These are phyloP conservation scores for Chaetomium olivaceum DNA, from an alignment of 2,329 filamentous ascomycete genomes.

Conservation along the genomic window DNA sequence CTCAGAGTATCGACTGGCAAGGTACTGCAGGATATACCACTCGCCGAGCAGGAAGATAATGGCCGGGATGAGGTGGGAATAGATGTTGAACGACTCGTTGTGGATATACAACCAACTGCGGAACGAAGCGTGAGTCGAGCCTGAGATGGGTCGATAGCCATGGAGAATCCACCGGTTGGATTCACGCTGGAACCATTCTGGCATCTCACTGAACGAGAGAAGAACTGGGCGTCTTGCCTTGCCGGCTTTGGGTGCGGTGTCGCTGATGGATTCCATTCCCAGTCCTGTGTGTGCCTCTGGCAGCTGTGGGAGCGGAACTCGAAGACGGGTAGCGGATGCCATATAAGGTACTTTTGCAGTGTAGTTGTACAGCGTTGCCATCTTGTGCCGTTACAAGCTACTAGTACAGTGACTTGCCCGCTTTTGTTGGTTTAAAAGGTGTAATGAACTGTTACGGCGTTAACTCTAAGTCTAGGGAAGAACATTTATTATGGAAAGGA, in stretches of 20 bases:
- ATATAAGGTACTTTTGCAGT: no score
- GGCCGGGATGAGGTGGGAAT: background rate
- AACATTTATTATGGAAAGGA: no score
- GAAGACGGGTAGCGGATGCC: no score
- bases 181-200: background rate
- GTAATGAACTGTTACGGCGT: no score
- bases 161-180: background rate
- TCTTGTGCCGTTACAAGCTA: no score
- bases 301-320: no score
- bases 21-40: background rate
- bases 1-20: background rate
- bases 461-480: no score
- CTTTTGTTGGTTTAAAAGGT: no score
- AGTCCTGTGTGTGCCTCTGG: no score
- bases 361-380: no score
- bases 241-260: background rate
- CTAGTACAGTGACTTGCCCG: no score
- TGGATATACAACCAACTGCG: background rate
- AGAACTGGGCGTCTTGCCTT: background rate
- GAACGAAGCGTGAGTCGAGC: background rate
- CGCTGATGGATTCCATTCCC: no score
- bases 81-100: background rate
- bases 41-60: background rate
- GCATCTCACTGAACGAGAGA: background rate
- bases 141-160: background rate